phyloP scores from a whole-genome alignment of 2,329 filamentous ascomycete species.

The Colletotrichum sp. region DNA sequence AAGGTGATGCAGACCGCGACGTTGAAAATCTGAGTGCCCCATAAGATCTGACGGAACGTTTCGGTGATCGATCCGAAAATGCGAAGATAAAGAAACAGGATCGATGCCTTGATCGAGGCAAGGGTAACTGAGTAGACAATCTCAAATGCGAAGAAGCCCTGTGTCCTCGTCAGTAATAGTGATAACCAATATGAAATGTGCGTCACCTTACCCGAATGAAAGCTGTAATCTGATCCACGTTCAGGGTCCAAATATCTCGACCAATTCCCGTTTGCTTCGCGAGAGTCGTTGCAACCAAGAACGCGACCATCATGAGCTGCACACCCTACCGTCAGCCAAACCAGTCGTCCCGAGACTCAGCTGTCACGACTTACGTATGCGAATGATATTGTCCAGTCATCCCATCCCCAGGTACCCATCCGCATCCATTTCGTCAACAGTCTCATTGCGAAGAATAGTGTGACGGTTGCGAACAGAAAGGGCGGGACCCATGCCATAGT shows the following conservation, averaged over 20 bases:
- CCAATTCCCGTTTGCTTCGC: background rate
- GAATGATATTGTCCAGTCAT: slow-evolving; percentile 9
- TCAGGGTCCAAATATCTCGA: slow-evolving; percentile 9
- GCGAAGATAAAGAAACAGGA: slow-evolving; percentile 41
- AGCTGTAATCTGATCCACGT: background rate
- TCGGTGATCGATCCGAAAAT: slow-evolving; percentile 37
- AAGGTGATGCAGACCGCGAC: slow-evolving; percentile 27
- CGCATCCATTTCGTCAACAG: background rate
- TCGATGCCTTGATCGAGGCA: slow-evolving; percentile 40
- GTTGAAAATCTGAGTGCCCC: slow-evolving; percentile 22
- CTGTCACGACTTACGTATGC: background rate
- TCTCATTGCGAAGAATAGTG: background rate
- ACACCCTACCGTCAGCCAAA: rapidly evolving
- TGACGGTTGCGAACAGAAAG: background rate
- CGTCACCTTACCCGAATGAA: background rate
- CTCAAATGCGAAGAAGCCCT: slow-evolving; percentile 16
- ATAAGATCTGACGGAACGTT: slow-evolving; percentile 27
- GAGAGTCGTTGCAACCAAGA: background rate
- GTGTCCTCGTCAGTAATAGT: background rate
- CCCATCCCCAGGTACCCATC: slow-evolving; percentile 5
- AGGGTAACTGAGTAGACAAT: slow-evolving; percentile 31
- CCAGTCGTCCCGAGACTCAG: background rate
- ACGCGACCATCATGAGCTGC: slow-evolving; percentile 11
- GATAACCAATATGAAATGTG: background rate
- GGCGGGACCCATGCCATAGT: background rate